Base-by-base conservation (phyloP, 75 land plant genomes). In the Larix kaempferi region DNA sequence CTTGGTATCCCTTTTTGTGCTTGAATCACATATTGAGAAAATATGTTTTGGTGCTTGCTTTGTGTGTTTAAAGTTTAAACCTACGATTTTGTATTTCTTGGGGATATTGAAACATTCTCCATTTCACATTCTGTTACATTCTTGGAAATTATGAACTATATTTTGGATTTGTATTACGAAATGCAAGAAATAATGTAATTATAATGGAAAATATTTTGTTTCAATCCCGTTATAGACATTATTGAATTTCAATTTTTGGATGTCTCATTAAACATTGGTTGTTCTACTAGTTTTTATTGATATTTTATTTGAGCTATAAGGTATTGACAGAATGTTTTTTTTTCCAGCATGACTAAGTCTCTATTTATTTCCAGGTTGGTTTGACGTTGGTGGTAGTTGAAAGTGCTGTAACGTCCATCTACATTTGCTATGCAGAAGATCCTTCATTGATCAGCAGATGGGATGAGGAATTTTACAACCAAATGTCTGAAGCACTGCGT, bases 391-490 rank as follows among this genome's bases (percentile, higher is more conserved):
- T 92, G 2, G 91, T 92, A 17, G 88, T 94, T 33, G 98, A 94
- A 84, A 88, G 98, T 71, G 95, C 98, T 6, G 98, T 94, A 12
- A 94, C 97, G 29, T 90, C 98, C 16, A 84, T 94, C 56, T 94
- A 94, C 82, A 90, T 94, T 22, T 92, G 95, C 71, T 94, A 84
- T 77, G 98, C 98, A 56, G 88, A 85, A 82, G 93, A 94, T 41
- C 98, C 98, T 35, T 79, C 78, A 5, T 64, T 94, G 44, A 94
- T 94, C 22, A 78, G 82, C 15, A 80, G 87, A 84, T 94, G 98
- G 98, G 98, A 94, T 76, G 67, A 84, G 37, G 93, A 87, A 22
- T 94, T 94, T 81, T 90, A 84, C 79, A 78, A 79, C 64, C 90
- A 95, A 71, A 84, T 95, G 77, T 87, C 93, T 1, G 95, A 95